Base-by-base conservation (phyloP, 176 grass and related monocot species). In the Carex littledalei region DNA sequence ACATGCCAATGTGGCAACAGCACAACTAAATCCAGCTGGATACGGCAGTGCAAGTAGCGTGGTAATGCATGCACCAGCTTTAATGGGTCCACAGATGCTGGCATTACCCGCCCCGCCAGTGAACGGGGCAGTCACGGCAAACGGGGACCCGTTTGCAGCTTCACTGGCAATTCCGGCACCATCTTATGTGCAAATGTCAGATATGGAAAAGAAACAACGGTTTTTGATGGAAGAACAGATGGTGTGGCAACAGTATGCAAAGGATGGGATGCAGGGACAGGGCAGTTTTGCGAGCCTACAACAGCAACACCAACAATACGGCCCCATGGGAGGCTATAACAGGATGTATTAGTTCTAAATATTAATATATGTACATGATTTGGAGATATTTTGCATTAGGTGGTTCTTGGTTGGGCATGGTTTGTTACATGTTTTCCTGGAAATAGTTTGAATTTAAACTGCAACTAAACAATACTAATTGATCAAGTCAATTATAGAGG, bases 181-280 rank as follows among this genome's bases (percentile, higher is more conserved):
- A 10, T 62, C 90, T 15, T 99, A 94, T 52, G 96, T 95, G 80
- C 93, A 98, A 89, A 92, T 98, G 93, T 92, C 93, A 4, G 96
- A 98, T 17, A 86, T 95, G 86, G 75, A 92, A 85, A 91, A 50
- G 78, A 99, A 95, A 84, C 96, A 92, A 67, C 60, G 81, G 8
- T 57, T 88, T 22, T 18, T 99, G 60, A 54, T 59, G 39, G 81
- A 89, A 86, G 96, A 99, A 86, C 87, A 92, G 78, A 81, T 70
- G 37, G 53, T 85, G 34, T 95, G 93, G 96, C 70, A 87, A 41
- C 93, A 85, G 21, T 95, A 95, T 20, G 88, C 84, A 1, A 80
- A 34, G 17, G 89, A 89, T 26, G 91, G 88, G 7, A 95, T 92
- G 87, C 59, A 79, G 16, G 94, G 92, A 35, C 93, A 85, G 20